Evolutionary conservation across 805 yeast genomes (phyloP), one percentile per base, ranked within the genome.

Genomic region (Starmera quercuum): DNA sequence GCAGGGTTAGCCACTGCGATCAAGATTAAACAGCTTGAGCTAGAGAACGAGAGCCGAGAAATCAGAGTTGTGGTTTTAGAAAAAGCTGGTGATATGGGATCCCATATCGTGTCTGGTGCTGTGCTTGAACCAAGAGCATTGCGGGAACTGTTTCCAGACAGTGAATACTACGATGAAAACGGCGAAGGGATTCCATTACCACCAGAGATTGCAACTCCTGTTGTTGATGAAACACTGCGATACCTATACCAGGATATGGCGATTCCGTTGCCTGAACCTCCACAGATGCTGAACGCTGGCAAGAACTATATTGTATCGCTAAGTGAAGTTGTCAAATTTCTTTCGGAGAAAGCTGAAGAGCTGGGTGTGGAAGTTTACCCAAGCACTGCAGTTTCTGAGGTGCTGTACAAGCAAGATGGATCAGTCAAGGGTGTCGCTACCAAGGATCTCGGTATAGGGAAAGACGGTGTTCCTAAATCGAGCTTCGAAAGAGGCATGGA

Each of bases 401-500:
- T 90, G 1, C 59, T 88, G 1, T 86, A 74, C 53, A 73, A 71
- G 29, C 56, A 63, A 9, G 74, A 79, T 29, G 73, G 72, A 4
- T 69, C 72, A 6, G 83, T 92, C 17, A 71, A 70, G 38, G 98
- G 98, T 39, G 88, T 90, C 5, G 96, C 96, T 6, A 92, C 98
- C 2, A 83, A 82, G 46, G 98, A 92, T 56, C 74, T 81, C 77
- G 98, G 98, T 12, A 62, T 92, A 13, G 71, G 78, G 32, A 79
- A 76, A 45, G 59, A 69, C 37, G 96, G 95, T 14, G 54, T 64
- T 22, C 95, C 95, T 20, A 83, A 80, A 49, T 83, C 73, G 42
- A 66, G 74, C n/a, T 92, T 85, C 58, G 96, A 92, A 59, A 72
- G 95, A 44, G 98, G 98, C 18, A 84, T 92, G 96, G 97, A 86